Evolutionary conservation across 768 basidiomycete genomes (phyloP).

Genomic region (Russula foetens): DNA sequence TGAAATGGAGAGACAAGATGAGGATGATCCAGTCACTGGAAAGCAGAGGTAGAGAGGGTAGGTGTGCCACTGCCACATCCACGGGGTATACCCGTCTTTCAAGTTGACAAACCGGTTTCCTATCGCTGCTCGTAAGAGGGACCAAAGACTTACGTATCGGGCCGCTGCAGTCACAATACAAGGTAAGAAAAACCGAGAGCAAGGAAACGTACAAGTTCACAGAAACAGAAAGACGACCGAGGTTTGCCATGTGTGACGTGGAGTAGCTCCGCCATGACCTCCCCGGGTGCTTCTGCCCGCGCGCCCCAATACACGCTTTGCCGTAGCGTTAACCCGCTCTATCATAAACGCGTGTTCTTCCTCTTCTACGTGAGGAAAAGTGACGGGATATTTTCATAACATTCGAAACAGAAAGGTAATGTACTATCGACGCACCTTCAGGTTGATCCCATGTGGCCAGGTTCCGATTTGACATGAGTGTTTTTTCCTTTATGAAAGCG

Average conservation of each 20-base stretch:
- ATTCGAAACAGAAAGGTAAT: not conserved
- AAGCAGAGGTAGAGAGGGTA: constrained; percentile 71
- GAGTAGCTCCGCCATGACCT: constrained; percentile 36
- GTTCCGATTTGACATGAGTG: constrained; percentile 57
- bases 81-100: constrained; percentile 69
- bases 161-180: constrained; percentile 18
- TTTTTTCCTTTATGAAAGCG: constrained; percentile 52
- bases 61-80: constrained; percentile 76
- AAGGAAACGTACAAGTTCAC: too few species aligned
- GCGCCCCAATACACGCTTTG: constrained; percentile 36
- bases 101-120: constrained; percentile 43
- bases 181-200: too few species aligned
- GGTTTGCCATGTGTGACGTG: too few species aligned
- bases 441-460: constrained; percentile 58
- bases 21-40: constrained; percentile 80
- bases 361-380: constrained; percentile 40
- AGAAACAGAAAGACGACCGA: too few species aligned
- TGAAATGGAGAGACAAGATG: constrained; percentile 80
- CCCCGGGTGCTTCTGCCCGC: constrained; percentile 30
- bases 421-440: constrained; percentile 37
- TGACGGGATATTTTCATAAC: not conserved
- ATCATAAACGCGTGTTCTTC: constrained; percentile 66
- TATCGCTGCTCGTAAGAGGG: constrained; percentile 28
- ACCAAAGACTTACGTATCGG: constrained; percentile 6
- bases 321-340: constrained; percentile 64